phyloP scores from a whole-genome alignment of 257 asterid genomes.

The Nicotiana knightiana region DNA sequence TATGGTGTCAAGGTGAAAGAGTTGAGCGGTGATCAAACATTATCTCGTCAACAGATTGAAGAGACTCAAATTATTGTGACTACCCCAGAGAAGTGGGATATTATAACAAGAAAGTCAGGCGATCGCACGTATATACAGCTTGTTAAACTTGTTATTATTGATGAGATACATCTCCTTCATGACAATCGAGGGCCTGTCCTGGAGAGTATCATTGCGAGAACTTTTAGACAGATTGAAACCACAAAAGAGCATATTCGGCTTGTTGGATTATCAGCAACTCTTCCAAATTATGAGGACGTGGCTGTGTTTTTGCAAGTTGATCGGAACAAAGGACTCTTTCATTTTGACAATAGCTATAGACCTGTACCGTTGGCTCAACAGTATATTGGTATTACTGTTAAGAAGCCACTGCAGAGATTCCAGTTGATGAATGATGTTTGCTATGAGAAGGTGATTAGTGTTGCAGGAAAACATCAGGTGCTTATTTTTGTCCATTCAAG shows the following conservation, averaged over 20 bases:
- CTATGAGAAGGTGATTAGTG: constrained; percentile 36
- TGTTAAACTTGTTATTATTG: constrained; percentile 33
- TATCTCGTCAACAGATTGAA: constrained; percentile 42
- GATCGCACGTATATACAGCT: constrained; percentile 42
- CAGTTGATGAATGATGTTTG: constrained; percentile 44
- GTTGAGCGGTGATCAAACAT: constrained; percentile 38
- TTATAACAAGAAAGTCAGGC: constrained; percentile 40
- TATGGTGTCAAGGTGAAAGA: constrained; percentile 37
- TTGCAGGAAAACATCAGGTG: constrained; percentile 43
- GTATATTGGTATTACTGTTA: constrained; percentile 35
- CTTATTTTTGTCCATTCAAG: constrained; percentile 41
- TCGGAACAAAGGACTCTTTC: constrained; percentile 34
- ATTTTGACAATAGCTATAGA: constrained; percentile 40
- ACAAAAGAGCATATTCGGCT: constrained; percentile 38
- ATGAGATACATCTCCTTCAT: constrained; percentile 39
- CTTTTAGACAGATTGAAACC: constrained; percentile 39
- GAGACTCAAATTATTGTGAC: constrained; percentile 45
- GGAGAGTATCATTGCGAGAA: constrained; percentile 41
- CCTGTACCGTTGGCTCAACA: constrained; percentile 42
- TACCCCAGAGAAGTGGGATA: constrained; percentile 46
- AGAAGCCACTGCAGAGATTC: constrained; percentile 42
- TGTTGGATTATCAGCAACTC: constrained; percentile 42
- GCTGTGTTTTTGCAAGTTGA: constrained; percentile 39
- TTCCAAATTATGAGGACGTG: constrained; percentile 40
- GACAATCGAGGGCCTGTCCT: constrained; percentile 41